Percentiles rank a stretch among this genome's conserved stretches.
These are phyloP conservation scores for Phycomyces nitens DNA, from an alignment of 192 early-diverging fungal genomes.

Conservation along the genomic window DNA sequence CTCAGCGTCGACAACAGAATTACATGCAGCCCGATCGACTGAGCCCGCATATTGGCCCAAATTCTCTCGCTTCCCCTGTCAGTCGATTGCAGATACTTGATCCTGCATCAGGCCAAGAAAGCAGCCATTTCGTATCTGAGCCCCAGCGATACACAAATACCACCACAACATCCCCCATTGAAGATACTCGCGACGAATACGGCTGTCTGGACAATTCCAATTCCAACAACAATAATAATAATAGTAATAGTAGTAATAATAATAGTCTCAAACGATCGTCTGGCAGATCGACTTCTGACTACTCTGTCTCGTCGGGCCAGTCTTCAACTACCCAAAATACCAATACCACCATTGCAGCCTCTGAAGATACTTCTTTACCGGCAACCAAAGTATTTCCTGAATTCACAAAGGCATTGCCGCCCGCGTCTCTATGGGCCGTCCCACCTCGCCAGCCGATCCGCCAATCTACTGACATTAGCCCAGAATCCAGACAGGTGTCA, in stretches of 20 bases:
- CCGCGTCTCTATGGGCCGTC: conserved; percentile 9
- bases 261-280: too few relatives aligned
- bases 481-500: not conserved
- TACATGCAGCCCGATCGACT: not conserved
- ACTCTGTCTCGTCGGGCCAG: too few relatives aligned
- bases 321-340: too few relatives aligned
- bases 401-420: not conserved
- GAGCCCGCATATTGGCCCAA: conserved; percentile 1
- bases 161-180: not conserved
- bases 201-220: not conserved
- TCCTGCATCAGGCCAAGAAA: not conserved
- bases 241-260: too few relatives aligned
- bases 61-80: not conserved
- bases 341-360: too few relatives aligned
- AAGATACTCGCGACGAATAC: not conserved
- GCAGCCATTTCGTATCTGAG: too few relatives aligned
- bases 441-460: not conserved
- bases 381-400: too few relatives aligned
- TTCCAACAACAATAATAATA: too few relatives aligned
- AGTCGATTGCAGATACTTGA: not conserved
- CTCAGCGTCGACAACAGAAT: not conserved
- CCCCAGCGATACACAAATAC: not conserved
- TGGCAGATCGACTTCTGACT: too few relatives aligned
- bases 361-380: too few relatives aligned
- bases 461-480: too few relatives aligned